Evolutionary conservation across 495 filamentous ascomycete species (phyloP).

Genomic region (Trypethelium eluteriae): DNA sequence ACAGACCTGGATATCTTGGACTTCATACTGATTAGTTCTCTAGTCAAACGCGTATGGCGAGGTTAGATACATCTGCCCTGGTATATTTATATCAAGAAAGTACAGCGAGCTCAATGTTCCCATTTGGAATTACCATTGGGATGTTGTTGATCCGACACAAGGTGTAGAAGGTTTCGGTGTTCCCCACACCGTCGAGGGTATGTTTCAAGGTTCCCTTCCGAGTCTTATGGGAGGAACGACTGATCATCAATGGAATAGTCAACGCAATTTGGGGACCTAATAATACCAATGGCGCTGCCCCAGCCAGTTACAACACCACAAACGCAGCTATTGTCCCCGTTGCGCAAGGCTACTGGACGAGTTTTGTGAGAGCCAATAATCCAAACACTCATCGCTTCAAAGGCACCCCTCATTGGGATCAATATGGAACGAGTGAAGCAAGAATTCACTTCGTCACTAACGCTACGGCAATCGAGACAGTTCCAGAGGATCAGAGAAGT

Average conservation of each 20-base stretch:
- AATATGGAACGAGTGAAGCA: slow-evolving; percentile 34
- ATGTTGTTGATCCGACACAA: slow-evolving; percentile 48
- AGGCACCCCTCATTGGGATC: slow-evolving; percentile 27
- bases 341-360: slow-evolving; percentile 30
- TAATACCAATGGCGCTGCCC: slow-evolving; percentile 38
- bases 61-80: slow-evolving; percentile 66
- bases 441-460: slow-evolving; percentile 42
- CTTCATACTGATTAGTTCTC: neutral
- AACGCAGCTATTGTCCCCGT: slow-evolving; percentile 27
- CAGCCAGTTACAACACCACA: slow-evolving; percentile 46
- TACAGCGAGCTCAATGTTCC: slow-evolving; percentile 13
- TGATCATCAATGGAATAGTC: slow-evolving; percentile 19
- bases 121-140: slow-evolving; percentile 54
- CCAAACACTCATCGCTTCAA: slow-evolving; percentile 23
- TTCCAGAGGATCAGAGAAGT: slow-evolving; percentile 38
- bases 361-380: slow-evolving; percentile 27
- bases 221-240: neutral
- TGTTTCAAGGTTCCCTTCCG: neutral
- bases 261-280: slow-evolving; percentile 54
- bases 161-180: slow-evolving; percentile 48
- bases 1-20: neutral
- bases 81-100: slow-evolving; percentile 33
- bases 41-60: slow-evolving; percentile 56
- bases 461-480: slow-evolving; percentile 51
- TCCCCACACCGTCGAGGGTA: slow-evolving; percentile 51